A percentile compares a stretch with the other conserved stretches of the same genome.
Evolutionary conservation across 345 rosid species (phyloP).

Genomic region (Citrus inodora): DNA sequence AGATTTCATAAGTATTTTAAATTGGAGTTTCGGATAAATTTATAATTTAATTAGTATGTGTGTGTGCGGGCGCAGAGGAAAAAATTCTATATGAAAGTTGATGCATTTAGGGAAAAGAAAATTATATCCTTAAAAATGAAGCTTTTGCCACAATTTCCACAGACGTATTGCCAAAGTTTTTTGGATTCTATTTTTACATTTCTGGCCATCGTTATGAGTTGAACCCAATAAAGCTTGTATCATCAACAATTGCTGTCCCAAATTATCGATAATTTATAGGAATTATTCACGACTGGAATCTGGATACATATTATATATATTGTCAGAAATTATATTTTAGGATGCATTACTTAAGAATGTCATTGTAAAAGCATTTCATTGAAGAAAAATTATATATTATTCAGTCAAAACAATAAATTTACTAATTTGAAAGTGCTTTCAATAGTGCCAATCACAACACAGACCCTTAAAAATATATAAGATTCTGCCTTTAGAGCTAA

Average conservation of each 20-base stretch:
- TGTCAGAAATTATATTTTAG: no score
- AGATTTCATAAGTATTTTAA: neutral
- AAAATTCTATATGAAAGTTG: neutral
- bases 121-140: neutral
- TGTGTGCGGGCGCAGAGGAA: accelerated
- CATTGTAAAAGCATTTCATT: neutral
- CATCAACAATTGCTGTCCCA: neutral
- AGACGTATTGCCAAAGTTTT: neutral
- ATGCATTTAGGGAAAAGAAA: neutral
- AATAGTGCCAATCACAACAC: neutral
- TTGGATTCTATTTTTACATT: neutral
- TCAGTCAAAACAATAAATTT: neutral
- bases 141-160: neutral
- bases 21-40: neutral
- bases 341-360: neutral
- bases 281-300: neutral
- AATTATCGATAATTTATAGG: neutral
- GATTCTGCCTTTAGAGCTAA: neutral
- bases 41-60: neutral
- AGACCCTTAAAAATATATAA: neutral
- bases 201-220: neutral
- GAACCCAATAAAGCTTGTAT: neutral
- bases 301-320: neutral
- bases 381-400: no score
- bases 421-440: neutral